Conservation (phyloP, 2,329 filamentous ascomycete genomes). For the Geosmithia putterillii region DNA sequence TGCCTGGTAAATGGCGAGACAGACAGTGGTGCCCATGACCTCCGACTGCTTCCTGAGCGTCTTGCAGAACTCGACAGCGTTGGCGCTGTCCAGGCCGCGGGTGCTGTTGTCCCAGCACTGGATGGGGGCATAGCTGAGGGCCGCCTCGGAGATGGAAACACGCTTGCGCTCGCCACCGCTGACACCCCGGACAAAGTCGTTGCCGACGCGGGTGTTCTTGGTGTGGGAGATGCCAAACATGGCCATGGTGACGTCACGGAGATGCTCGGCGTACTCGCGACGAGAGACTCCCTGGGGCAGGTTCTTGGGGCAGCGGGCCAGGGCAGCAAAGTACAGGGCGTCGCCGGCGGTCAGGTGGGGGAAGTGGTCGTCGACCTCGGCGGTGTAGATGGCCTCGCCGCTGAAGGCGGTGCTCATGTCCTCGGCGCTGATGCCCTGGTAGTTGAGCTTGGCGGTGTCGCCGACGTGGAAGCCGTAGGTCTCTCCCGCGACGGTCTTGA, state of each 20-base stretch:
- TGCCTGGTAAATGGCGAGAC: conserved; percentile 63
- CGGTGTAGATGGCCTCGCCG: conserved; percentile 57
- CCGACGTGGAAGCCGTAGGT: conserved; percentile 52
- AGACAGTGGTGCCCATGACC: conserved; percentile 44
- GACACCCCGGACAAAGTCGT: conserved; percentile 61
- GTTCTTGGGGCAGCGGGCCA: conserved; percentile 33
- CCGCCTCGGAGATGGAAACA: conserved; percentile 71
- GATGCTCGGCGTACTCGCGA: conserved; percentile 29
- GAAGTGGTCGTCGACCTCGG: conserved; percentile 53
- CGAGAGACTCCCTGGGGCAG: conserved; percentile 30
- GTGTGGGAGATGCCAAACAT: conserved; percentile 63
- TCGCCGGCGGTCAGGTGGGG: conserved; percentile 46
- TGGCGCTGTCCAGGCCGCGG: conserved; percentile 59
- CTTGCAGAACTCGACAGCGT: conserved; percentile 61
- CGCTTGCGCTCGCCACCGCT: conserved; percentile 65
- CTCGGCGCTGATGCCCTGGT: conserved; percentile 44
- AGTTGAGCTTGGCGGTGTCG: conserved; percentile 46
- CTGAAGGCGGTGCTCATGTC: conserved; percentile 39
- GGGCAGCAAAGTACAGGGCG: conserved; percentile 49
- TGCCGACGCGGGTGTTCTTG: conserved; percentile 60
- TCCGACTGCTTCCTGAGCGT: conserved; percentile 53
- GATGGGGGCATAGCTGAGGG: conserved; percentile 47
- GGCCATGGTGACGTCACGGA: conserved; percentile 51
- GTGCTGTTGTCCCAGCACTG: conserved; percentile 62
- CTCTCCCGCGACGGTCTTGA: conserved; percentile 45